Evolutionary conservation across 164 flowering plant genomes (phyloP), one percentile per base, ranked within the genome.

Genomic region (Vitis rotundifolia): DNA sequence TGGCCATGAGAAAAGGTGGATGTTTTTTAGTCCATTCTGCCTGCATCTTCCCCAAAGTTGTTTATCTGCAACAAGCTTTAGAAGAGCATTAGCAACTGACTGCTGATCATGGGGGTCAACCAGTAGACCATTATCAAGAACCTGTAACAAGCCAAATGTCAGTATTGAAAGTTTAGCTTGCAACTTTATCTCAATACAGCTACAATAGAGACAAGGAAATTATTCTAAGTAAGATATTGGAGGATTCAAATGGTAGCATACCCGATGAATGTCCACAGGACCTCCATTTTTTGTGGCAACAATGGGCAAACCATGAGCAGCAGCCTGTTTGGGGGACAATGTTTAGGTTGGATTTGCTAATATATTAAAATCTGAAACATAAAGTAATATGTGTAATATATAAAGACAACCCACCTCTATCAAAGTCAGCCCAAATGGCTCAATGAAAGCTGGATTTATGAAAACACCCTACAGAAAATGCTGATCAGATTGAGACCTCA

Each of bases 241-340:
- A 65, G 56, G 61, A n/a, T 13, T 66, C 13, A 16, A 73, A 59
- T 12, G 48, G 64, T 44, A 55, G 51, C 93, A 44, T 63, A 93
- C 99, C 88, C 90, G 73, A 68, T 86, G 93, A 72, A 95, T 95
- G 79, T 95, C 98, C 28, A 95, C 97, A 61, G 99, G 99, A 58
- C 99, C 99, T 51, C 99, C 98, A 82, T 95, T 95, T 82, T 89
- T 93, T 26, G 99, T 95, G 57, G 99, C 99, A 49, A 95, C 99
- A 59, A 90, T 90, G 7, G 99, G 99, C 75, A 95, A 76, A 73
- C 99, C 98, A 84, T 93, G 69, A 81, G 98, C 97, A 75, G 96
- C 92, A 58, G 99, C 99, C 99, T 93, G 84, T 57, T 67, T 59
- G 49, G 28, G 7, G 6, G 59, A 71, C 58, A 54, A 11, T 51